Percentiles rank a stretch among this genome's conserved stretches.
phyloP scores from a whole-genome alignment of 2,329 filamentous ascomycete genomes.

The Pestalotiopsis sp. region DNA sequence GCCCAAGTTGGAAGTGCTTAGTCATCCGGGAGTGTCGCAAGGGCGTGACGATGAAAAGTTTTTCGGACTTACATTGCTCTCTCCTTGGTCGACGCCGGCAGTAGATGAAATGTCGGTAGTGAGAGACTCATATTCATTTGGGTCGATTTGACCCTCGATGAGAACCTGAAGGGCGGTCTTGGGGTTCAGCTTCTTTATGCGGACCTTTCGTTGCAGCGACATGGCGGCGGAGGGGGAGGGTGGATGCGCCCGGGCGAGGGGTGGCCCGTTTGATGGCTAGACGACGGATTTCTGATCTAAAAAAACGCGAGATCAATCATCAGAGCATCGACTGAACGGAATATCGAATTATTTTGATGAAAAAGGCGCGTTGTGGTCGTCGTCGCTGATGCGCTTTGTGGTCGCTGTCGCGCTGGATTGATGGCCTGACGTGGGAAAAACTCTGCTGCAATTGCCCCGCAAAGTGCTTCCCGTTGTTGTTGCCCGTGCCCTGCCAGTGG shows the following conservation, averaged over 20 bases:
- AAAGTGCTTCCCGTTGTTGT: background rate
- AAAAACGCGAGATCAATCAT: constrained; percentile 68
- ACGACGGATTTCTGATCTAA: constrained; percentile 60
- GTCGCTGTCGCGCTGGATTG: background rate
- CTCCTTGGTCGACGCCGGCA: constrained; percentile 94
- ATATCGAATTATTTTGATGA: constrained; percentile 54
- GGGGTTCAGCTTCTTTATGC: constrained; percentile 88
- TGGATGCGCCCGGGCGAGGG: constrained; percentile 34
- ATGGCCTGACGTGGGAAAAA: background rate
- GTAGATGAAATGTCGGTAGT: constrained; percentile 85
- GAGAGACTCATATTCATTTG: constrained; percentile 82
- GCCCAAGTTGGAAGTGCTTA: constrained; percentile 13
- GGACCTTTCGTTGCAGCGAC: constrained; percentile 66
- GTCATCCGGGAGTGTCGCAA: constrained; percentile 28
- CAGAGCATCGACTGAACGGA: constrained; percentile 54
- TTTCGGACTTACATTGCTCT: constrained; percentile 88
- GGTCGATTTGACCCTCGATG: constrained; percentile 87
- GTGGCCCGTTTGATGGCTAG: constrained; percentile 27
- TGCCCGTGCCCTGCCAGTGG: background rate
- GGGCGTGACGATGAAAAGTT: background rate
- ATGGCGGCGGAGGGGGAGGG: constrained; percentile 47
- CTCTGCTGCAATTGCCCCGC: background rate
- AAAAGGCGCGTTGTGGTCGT: constrained; percentile 28
- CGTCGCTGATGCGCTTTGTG: constrained; percentile 10
- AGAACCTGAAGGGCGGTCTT: constrained; percentile 88